Conservation (phyloP, 2,329 filamentous ascomycete species). For the Thielaviopsis populi region DNA sequence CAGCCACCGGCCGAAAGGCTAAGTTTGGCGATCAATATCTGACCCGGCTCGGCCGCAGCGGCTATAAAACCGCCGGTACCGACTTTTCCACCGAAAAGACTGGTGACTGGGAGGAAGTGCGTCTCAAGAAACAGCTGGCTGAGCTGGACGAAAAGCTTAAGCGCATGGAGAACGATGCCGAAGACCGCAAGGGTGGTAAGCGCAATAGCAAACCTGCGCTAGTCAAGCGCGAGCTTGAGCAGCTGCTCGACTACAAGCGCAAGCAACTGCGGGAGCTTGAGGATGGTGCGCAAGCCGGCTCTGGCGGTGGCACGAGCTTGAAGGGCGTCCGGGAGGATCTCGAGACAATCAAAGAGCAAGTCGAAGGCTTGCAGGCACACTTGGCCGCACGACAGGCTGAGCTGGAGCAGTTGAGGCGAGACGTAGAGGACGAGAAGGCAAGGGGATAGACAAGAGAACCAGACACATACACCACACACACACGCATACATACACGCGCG, state of each 20-base stretch:
- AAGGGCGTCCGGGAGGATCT: conserved; percentile 75
- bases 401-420: conserved; percentile 58
- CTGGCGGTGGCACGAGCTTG: conserved; percentile 50
- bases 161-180: conserved; percentile 60
- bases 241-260: conserved; percentile 89
- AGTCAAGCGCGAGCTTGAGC: conserved; percentile 86
- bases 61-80: conserved; percentile 69
- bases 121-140: conserved; percentile 78
- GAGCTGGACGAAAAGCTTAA: conserved; percentile 82
- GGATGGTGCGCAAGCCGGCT: conserved; percentile 51
- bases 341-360: conserved; percentile 79
- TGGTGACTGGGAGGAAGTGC: conserved; percentile 95
- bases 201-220: conserved; percentile 73
- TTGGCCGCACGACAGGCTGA: conserved; percentile 59
- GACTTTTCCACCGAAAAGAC: conserved; percentile 77
- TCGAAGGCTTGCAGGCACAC: conserved; percentile 78
- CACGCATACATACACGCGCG: too few species aligned
- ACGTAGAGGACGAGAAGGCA: conserved; percentile 77
- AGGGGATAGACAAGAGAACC: conserved; percentile 26
- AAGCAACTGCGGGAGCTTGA: conserved; percentile 62
- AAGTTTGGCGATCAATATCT: conserved; percentile 98
- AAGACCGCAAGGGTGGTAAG: conserved; percentile 46
- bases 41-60: conserved; percentile 70
- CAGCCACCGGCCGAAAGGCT: conserved; percentile 74
- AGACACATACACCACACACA: background rate